Conservation (phyloP, 2,329 filamentous ascomycete species). For the Colletotrichum lindemuthianum region DNA sequence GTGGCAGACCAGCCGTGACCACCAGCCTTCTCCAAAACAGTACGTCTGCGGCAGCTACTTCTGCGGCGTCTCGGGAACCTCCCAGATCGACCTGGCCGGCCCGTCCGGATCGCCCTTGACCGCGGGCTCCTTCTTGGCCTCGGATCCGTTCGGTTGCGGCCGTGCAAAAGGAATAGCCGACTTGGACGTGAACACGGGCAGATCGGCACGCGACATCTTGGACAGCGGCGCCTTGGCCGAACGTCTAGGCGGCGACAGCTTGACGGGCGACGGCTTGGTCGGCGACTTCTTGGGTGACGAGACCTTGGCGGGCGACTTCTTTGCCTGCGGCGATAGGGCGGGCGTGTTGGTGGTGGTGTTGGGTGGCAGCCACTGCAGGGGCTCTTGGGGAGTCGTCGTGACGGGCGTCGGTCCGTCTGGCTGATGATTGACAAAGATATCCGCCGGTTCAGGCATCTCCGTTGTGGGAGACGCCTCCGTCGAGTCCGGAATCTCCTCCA, state of each 20-base stretch:
- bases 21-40: neutral
- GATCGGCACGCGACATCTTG: conserved; percentile 47
- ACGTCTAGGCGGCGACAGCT: conserved; percentile 43
- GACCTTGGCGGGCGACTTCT: conserved; percentile 42
- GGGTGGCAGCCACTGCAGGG: conserved; percentile 63
- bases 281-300: conserved; percentile 48
- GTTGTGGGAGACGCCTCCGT: conserved; percentile 40
- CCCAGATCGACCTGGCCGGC: conserved; percentile 42
- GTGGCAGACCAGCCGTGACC: neutral
- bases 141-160: neutral
- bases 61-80: conserved; percentile 48
- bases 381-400: conserved; percentile 49
- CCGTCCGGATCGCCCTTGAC: conserved; percentile 27
- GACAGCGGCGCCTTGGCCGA: conserved; percentile 19
- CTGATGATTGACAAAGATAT: conserved; percentile 65
- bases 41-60: conserved; percentile 23
- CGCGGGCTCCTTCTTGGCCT: conserved; percentile 1
- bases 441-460: conserved; percentile 39
- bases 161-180: conserved; percentile 60
- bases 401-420: conserved; percentile 61
- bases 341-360: conserved; percentile 50
- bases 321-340: conserved; percentile 5
- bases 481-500: conserved; percentile 43
- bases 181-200: conserved; percentile 53
- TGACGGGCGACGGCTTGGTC: conserved; percentile 44